A percentile compares a stretch with the other conserved stretches of the same genome.
Conservation (phyloP, 2,329 filamentous ascomycete species). For the Fusarium redolens region DNA sequence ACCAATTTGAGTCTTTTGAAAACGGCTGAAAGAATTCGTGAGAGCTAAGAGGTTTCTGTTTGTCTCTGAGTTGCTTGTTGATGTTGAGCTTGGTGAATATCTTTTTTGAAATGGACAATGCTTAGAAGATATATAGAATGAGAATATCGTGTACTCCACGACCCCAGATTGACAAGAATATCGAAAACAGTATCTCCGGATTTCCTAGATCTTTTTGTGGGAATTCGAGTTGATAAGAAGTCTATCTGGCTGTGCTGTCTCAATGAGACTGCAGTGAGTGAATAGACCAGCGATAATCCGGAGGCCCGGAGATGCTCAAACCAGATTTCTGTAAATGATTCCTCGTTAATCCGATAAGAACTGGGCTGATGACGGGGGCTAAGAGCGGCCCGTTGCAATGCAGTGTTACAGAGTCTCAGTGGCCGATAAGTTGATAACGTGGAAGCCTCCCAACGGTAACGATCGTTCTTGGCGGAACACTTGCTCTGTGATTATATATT, state of each 20-base stretch:
- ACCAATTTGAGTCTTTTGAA: background rate
- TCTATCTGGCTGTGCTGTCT: constrained; percentile 29
- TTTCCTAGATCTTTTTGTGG: constrained; percentile 33
- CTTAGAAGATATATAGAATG: constrained; percentile 37
- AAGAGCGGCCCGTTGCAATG: constrained; percentile 29
- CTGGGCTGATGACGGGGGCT: constrained; percentile 24
- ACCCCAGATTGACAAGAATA: background rate
- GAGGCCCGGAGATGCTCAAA: constrained; percentile 43
- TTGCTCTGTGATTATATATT: background rate
- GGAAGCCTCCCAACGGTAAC: background rate
- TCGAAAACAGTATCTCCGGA: constrained; percentile 42
- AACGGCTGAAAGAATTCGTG: background rate
- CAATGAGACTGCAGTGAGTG: constrained; percentile 9
- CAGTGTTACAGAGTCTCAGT: constrained; percentile 23
- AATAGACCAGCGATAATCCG: constrained; percentile 32
- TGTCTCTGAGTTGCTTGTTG: constrained; percentile 25
- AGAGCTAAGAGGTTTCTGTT: background rate
- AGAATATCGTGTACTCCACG: constrained; percentile 14
- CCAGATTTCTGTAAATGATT: constrained; percentile 11
- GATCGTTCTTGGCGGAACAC: background rate
- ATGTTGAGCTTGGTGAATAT: constrained; percentile 25
- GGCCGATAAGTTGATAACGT: constrained; percentile 16
- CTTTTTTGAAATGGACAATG: constrained; percentile 11
- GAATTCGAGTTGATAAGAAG: constrained; percentile 33
- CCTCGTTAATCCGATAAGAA: constrained; percentile 42